Evolutionary conservation across 2,329 filamentous ascomycete genomes (phyloP).

Genomic region (Cladorrhinum sp.): DNA sequence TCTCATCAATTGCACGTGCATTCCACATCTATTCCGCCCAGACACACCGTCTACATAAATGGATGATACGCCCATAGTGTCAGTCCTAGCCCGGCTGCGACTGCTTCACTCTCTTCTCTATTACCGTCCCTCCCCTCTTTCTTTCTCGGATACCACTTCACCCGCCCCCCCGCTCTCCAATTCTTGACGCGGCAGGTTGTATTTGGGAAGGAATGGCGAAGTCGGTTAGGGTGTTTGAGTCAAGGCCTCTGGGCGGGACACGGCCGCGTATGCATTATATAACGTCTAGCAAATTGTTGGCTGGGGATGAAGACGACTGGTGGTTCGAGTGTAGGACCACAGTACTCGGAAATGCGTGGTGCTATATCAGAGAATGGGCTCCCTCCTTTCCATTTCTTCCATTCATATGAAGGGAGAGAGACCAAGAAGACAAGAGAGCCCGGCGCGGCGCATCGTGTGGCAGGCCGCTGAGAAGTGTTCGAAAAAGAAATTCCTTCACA

Average conservation of each 20-base stretch:
- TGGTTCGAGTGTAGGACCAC: not conserved
- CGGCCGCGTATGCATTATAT: not conserved
- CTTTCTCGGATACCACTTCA: no score
- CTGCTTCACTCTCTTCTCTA: no score
- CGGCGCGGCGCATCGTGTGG: slow-evolving; percentile 8
- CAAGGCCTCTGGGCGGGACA: not conserved
- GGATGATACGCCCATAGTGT: no score
- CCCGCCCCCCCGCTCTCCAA: no score
- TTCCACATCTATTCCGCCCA: not conserved
- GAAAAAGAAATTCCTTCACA: slow-evolving; percentile 49
- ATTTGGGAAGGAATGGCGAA: no score
- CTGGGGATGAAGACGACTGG: not conserved
- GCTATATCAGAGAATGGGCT: not conserved
- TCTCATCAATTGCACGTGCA: not conserved
- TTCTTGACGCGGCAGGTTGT: no score
- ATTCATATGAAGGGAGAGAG: not conserved
- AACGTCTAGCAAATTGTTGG: not conserved
- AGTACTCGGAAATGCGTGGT: not conserved
- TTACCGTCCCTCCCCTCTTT: no score
- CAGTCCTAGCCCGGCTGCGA: no score
- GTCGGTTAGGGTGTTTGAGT: not conserved
- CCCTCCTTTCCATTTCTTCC: not conserved
- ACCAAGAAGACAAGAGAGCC: not conserved
- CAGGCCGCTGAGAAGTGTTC: slow-evolving; percentile 15
- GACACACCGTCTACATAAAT: not conserved